These are phyloP conservation scores for Coniosporium apollinis DNA, from an alignment of 495 filamentous ascomycete genomes.

Conservation along the genomic window DNA sequence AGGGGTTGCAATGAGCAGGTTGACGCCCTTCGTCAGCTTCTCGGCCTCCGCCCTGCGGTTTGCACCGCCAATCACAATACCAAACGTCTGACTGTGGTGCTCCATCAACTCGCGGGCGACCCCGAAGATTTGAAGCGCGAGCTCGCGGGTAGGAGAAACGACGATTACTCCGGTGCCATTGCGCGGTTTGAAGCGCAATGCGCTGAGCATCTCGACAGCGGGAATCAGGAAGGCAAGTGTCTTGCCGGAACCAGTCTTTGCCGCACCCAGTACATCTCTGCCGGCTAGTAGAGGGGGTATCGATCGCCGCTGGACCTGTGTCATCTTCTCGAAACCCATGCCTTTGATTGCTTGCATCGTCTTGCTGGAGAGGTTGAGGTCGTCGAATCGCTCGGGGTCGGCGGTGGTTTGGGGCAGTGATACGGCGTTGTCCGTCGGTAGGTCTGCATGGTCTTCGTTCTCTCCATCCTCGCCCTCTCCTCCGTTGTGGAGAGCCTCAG, in stretches of 20 bases:
- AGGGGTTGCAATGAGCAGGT: constrained; percentile 84
- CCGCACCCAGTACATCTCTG: constrained; percentile 85
- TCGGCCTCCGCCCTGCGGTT: constrained; percentile 85
- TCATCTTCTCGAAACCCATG: constrained; percentile 92
- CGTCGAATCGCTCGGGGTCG: constrained; percentile 48
- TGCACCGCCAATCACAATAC: constrained; percentile 90
- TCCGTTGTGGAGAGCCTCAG: not conserved
- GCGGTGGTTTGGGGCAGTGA: constrained; percentile 38
- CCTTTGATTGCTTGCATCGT: constrained; percentile 76
- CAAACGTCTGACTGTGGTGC: constrained; percentile 79
- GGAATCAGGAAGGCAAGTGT: constrained; percentile 91
- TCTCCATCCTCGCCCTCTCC: constrained; percentile 4
- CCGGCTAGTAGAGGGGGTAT: constrained; percentile 83
- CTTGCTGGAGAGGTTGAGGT: constrained; percentile 71
- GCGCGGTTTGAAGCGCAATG: constrained; percentile 72
- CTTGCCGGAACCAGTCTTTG: constrained; percentile 94
- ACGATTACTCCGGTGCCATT: constrained; percentile 77
- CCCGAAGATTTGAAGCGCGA: constrained; percentile 91
- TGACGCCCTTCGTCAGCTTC: constrained; percentile 86
- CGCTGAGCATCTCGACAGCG: constrained; percentile 83
- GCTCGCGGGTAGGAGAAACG: constrained; percentile 73
- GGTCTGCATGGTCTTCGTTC: constrained; percentile 18
- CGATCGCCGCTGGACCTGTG: constrained; percentile 77
- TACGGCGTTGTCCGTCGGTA: constrained; percentile 35
- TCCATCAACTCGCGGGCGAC: constrained; percentile 85